A percentile compares a stretch with the other conserved stretches of the same genome.
Evolutionary conservation across 2,329 filamentous ascomycete genomes (phyloP).

Genomic region (Kalaharituber pfeilii): DNA sequence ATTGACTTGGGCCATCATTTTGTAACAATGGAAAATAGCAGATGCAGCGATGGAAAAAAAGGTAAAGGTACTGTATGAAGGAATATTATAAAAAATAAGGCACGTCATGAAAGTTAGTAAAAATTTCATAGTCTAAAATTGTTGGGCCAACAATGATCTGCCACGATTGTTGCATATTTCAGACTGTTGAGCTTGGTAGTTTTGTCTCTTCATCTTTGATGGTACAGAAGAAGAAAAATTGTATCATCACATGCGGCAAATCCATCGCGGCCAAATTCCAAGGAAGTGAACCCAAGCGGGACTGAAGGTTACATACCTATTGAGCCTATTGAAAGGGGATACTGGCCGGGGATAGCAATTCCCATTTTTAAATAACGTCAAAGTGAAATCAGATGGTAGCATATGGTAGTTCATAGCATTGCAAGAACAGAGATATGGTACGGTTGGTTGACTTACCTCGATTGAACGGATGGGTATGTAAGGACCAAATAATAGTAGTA

Average conservation of each 20-base stretch:
- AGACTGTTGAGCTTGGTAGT: slow-evolving; percentile 37
- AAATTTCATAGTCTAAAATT: not conserved
- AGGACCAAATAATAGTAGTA: not conserved
- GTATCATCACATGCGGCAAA: slow-evolving; percentile 31
- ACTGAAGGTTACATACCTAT: slow-evolving; percentile 5
- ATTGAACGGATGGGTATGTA: slow-evolving; percentile 5
- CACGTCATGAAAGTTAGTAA: slow-evolving; percentile 8
- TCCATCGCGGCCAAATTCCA: slow-evolving; percentile 1
- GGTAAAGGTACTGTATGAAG: not conserved
- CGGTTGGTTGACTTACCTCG: slow-evolving; percentile 1
- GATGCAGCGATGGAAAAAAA: not conserved
- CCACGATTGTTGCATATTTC: slow-evolving; percentile 22
- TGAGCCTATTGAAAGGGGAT: not conserved
- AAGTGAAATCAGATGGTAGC: slow-evolving; percentile 39
- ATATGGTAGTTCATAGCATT: slow-evolving; percentile 30
- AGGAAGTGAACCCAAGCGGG: slow-evolving; percentile 3
- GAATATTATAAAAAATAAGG: not conserved
- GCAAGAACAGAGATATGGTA: not conserved
- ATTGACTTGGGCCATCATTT: slow-evolving; percentile 46
- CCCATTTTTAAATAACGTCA: not conserved
- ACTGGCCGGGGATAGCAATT: slow-evolving; percentile 4
- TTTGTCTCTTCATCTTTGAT: slow-evolving; percentile 40
- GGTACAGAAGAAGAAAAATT: slow-evolving; percentile 37
- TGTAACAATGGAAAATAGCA: slow-evolving; percentile 20
- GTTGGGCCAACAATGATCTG: not conserved